phyloP scores from a whole-genome alignment of 805 yeast genomes.

The Kuraishia molischiana region DNA sequence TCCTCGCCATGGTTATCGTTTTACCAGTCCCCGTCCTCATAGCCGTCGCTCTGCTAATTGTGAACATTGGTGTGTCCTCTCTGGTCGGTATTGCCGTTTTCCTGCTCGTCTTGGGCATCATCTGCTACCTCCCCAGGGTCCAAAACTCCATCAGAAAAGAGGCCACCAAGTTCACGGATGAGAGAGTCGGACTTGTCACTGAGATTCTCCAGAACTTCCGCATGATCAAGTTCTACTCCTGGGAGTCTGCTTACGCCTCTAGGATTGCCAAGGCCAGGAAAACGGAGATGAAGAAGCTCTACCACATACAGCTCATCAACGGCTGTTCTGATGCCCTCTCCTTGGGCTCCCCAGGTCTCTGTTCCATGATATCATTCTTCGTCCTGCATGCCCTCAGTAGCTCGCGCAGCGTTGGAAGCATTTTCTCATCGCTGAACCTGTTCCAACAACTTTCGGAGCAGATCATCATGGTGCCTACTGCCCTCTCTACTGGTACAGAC shows the following conservation, averaged over 20 bases:
- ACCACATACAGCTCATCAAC: too few relatives aligned
- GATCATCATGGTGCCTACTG: constrained; percentile 61
- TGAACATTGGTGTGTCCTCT: constrained; percentile 64
- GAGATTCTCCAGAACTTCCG: constrained; percentile 74
- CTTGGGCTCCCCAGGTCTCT: constrained; percentile 54
- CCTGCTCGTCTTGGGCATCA: constrained; percentile 35
- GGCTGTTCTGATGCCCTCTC: too few relatives aligned
- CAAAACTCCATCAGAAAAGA: constrained; percentile 44
- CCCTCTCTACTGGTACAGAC: constrained; percentile 55
- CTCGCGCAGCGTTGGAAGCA: constrained; percentile 42
- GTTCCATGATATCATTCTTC: constrained; percentile 44
- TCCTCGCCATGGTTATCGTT: constrained; percentile 53
- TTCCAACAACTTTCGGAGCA: constrained; percentile 54
- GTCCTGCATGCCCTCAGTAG: constrained; percentile 26
- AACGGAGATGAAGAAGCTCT: constrained; percentile 64
- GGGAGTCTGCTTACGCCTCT: constrained; percentile 75
- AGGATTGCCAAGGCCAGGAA: constrained; percentile 46
- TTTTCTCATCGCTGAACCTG: constrained; percentile 62
- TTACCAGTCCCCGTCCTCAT: constrained; percentile 58
- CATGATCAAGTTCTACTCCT: constrained; percentile 78
- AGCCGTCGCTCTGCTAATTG: constrained; percentile 52
- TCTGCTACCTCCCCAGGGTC: constrained; percentile 40
- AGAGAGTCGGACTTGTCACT: constrained; percentile 63
- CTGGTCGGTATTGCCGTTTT: constrained; percentile 59
- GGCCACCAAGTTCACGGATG: constrained; percentile 63